Conservation (phyloP, 176 grass and related monocot genomes). For the Puccinellia tenuiflora region DNA sequence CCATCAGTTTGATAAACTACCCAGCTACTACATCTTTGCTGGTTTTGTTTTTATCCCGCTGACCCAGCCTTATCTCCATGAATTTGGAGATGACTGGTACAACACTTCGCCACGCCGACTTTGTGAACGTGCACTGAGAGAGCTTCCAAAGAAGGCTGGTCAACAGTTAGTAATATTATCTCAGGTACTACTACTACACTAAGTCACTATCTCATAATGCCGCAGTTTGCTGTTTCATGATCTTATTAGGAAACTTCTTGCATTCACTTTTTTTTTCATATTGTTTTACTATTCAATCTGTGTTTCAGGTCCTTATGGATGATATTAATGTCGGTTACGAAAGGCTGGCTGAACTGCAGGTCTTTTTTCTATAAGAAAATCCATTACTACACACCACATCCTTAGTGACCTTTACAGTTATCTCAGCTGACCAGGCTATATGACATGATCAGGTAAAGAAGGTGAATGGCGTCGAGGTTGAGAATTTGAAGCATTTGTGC, state of each 20-base stretch:
- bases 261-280: background rate
- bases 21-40: constrained; percentile 95
- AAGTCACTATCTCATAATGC: background rate
- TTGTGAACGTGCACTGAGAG: constrained; percentile 85
- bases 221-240: background rate
- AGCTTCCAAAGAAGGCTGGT: constrained; percentile 69
- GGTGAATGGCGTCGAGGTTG: constrained; percentile 73
- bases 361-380: constrained; percentile 18
- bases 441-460: constrained; percentile 62
- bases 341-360: constrained; percentile 79
- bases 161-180: constrained; percentile 86
- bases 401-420: background rate
- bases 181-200: constrained; percentile 56
- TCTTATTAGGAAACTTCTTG: background rate
- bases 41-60: constrained; percentile 91
- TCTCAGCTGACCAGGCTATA: constrained; percentile 23
- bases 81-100: constrained; percentile 98
- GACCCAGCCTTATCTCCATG: constrained; percentile 96
- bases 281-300: background rate
- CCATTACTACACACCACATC: background rate
- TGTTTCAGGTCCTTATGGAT: constrained; percentile 85
- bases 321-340: constrained; percentile 95
- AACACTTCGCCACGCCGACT: constrained; percentile 80
- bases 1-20: constrained; percentile 89
- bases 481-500: constrained; percentile 88